Evolutionary conservation across 306 rosid genomes (phyloP).

Genomic region (Pachyrhizus erosus): DNA sequence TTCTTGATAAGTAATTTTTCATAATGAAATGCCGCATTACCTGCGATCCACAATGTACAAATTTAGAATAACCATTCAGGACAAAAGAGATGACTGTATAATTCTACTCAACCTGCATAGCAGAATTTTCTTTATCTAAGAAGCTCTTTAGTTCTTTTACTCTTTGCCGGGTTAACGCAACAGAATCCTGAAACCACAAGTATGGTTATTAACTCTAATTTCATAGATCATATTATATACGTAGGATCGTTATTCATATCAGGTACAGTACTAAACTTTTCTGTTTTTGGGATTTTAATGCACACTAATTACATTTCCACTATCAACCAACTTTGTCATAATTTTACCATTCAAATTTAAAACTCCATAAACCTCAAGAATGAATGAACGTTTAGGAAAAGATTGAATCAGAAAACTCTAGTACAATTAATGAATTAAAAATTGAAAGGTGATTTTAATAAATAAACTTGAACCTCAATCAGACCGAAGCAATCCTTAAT

Average conservation of each 20-base stretch:
- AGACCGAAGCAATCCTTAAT: background rate
- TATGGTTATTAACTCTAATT: conserved; percentile 19
- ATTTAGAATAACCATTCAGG: background rate
- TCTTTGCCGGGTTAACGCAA: conserved; percentile 79
- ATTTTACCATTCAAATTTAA: background rate
- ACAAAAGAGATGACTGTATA: background rate
- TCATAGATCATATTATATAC: conserved; percentile 3
- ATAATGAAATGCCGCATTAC: background rate
- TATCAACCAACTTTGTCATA: background rate
- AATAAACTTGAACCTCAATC: background rate
- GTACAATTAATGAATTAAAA: background rate
- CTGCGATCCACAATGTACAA: background rate
- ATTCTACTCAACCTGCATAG: conserved; percentile 53
- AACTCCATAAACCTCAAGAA: background rate
- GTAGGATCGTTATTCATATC: background rate
- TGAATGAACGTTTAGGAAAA: background rate
- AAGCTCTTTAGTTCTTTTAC: conserved; percentile 67
- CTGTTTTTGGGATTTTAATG: background rate
- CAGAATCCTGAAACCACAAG: conserved; percentile 76
- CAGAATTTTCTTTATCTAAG: conserved; percentile 67
- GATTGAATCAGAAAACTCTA: conserved; percentile 20
- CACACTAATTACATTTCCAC: conserved; percentile 22
- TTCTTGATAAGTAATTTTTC: background rate
- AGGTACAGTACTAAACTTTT: background rate
- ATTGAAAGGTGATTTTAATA: background rate